A percentile compares a stretch with the other conserved stretches of the same genome.
Conservation (phyloP, 352 stramenopile species). For the Phytophthora lateralis region DNA sequence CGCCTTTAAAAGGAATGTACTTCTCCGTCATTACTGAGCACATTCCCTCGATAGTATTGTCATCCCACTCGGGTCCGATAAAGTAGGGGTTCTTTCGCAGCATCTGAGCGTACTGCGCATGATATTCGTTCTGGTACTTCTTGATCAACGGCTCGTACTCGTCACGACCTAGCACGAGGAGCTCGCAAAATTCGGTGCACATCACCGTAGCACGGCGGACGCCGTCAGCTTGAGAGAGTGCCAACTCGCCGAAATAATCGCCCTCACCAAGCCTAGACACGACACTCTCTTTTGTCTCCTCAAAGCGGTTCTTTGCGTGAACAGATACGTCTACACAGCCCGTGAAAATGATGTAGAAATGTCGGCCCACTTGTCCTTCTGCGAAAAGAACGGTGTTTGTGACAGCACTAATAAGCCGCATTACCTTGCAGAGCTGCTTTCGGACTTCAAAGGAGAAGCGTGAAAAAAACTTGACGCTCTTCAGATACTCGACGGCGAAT, state of each 20-base stretch:
- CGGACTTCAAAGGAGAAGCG: slow-evolving; percentile 87
- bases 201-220: slow-evolving; percentile 73
- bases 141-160: slow-evolving; percentile 85
- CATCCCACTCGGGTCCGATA: slow-evolving; percentile 77
- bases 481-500: slow-evolving; percentile 86
- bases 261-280: slow-evolving; percentile 70
- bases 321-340: slow-evolving; percentile 76
- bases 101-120: slow-evolving; percentile 80
- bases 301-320: slow-evolving; percentile 73
- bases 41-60: slow-evolving; percentile 85
- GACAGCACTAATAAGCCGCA: slow-evolving; percentile 76
- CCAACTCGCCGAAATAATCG: slow-evolving; percentile 83
- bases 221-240: slow-evolving; percentile 67
- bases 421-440: slow-evolving; percentile 84
- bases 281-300: slow-evolving; percentile 66
- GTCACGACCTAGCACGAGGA: slow-evolving; percentile 77
- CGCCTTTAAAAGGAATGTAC: slow-evolving; percentile 66
- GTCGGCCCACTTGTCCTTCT: slow-evolving; percentile 73
- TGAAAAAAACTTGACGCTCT: slow-evolving; percentile 88
- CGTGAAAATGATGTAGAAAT: slow-evolving; percentile 89
- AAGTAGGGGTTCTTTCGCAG: slow-evolving; percentile 82
- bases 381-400: slow-evolving; percentile 85
- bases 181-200: slow-evolving; percentile 74
- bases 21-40: slow-evolving; percentile 88
- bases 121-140: slow-evolving; percentile 86